Conservation (phyloP, 805 yeast genomes). For the Lipomyces mesembrius region DNA sequence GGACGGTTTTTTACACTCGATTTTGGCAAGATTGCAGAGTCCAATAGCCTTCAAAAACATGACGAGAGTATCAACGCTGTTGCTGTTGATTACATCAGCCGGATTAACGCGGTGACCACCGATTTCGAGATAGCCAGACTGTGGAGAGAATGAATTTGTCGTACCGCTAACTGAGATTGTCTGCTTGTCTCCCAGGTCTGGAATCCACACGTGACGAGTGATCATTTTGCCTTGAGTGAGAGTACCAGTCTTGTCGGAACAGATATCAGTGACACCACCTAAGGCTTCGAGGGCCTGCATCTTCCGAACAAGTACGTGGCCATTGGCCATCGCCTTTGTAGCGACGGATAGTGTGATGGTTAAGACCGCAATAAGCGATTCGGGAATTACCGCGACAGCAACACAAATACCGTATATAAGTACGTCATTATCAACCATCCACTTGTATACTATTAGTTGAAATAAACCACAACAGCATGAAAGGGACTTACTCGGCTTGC, state of each 20-base stretch:
- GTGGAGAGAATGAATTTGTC: constrained; percentile 31
- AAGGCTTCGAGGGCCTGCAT: constrained; percentile 77
- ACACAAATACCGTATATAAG: constrained; percentile 92
- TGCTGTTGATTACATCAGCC: not conserved
- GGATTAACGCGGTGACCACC: constrained; percentile 15
- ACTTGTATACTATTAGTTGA: constrained; percentile 12
- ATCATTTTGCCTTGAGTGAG: constrained; percentile 81
- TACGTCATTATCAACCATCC: constrained; percentile 60
- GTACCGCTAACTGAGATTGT: constrained; percentile 27
- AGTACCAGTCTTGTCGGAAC: constrained; percentile 85
- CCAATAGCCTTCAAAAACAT: constrained; percentile 70
- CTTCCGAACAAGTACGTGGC: constrained; percentile 75
- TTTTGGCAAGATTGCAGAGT: constrained; percentile 77
- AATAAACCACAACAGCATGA: not conserved
- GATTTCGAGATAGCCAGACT: constrained; percentile 28
- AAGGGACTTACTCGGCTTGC: constrained; percentile 70
- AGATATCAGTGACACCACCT: constrained; percentile 78
- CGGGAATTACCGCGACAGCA: constrained; percentile 80
- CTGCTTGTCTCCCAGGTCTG: constrained; percentile 53
- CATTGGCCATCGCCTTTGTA: constrained; percentile 69
- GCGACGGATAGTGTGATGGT: constrained; percentile 86
- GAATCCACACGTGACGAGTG: constrained; percentile 71
- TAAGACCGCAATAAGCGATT: constrained; percentile 75
- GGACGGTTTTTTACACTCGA: constrained; percentile 48
- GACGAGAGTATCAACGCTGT: constrained; percentile 7